These are phyloP conservation scores for Lecanicillium sp. DNA, from an alignment of 2,329 filamentous ascomycete species.

Conservation along the genomic window DNA sequence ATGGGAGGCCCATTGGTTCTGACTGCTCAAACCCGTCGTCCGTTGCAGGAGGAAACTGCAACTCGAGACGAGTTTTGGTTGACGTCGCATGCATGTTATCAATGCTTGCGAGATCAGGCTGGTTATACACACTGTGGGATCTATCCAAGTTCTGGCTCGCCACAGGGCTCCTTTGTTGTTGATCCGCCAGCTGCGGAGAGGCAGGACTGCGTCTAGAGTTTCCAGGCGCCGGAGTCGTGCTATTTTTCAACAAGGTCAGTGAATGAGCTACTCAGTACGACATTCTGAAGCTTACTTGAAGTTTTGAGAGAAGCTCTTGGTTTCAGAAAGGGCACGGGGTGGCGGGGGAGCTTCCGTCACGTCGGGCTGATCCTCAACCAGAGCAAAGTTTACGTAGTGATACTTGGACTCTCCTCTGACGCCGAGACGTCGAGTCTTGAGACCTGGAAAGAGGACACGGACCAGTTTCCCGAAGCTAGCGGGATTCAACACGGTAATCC, in stretches of 20 bases:
- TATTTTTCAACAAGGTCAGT: not conserved
- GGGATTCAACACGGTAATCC: constrained; percentile 91
- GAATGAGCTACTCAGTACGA: constrained; percentile 5
- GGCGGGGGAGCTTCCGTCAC: constrained; percentile 36
- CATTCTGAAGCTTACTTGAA: constrained; percentile 36
- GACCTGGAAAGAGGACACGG: constrained; percentile 87
- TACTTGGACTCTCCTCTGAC: constrained; percentile 97
- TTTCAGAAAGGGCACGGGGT: constrained; percentile 42
- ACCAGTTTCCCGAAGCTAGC: constrained; percentile 97
- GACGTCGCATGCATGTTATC: constrained; percentile 51
- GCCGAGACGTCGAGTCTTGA: constrained; percentile 85
- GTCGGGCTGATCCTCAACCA: constrained; percentile 50
- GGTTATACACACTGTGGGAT: constrained; percentile 49
- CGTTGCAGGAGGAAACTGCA: constrained; percentile 53
- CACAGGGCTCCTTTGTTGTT: constrained; percentile 10
- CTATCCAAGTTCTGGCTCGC: constrained; percentile 12
- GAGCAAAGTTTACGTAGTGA: constrained; percentile 71
- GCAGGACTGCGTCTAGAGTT: constrained; percentile 14
- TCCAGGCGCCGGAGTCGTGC: constrained; percentile 1
- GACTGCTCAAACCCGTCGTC: constrained; percentile 49
- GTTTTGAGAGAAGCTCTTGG: constrained; percentile 36
- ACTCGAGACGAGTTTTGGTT: constrained; percentile 49
- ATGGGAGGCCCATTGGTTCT: constrained; percentile 72
- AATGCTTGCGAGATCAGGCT: constrained; percentile 46
- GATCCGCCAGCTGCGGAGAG: constrained; percentile 20